Percentiles rank a stretch among this genome's conserved stretches.
phyloP scores from a whole-genome alignment of 2,329 filamentous ascomycete species.

The Thielaviopsis populi region DNA sequence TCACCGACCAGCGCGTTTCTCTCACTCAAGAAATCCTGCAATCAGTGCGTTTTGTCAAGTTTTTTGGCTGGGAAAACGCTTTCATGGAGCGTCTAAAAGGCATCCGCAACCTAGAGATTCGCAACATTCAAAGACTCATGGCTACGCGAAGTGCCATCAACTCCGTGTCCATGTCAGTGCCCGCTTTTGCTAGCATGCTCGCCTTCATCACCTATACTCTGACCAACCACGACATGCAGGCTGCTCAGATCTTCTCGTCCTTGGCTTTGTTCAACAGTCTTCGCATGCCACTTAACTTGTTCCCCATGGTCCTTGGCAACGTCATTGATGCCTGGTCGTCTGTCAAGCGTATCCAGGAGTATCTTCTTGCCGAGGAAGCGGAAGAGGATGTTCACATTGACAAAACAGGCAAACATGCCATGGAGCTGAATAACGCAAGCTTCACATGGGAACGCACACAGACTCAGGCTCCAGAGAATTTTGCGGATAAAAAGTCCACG shows the following conservation, averaged over 20 bases:
- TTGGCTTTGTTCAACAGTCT: constrained; percentile 86
- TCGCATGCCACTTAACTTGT: constrained; percentile 73
- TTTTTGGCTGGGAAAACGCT: constrained; percentile 84
- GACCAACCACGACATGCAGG: constrained; percentile 50
- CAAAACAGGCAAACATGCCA: constrained; percentile 47
- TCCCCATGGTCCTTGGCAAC: constrained; percentile 79
- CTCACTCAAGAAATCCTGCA: constrained; percentile 86
- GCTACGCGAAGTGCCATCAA: constrained; percentile 75
- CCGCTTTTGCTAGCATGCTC: constrained; percentile 89
- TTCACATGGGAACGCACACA: constrained; percentile 78
- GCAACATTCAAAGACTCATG: constrained; percentile 68
- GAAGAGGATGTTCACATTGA: constrained; percentile 49
- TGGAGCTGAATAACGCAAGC: constrained; percentile 55
- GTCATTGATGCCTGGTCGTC: constrained; percentile 82
- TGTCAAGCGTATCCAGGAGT: constrained; percentile 72
- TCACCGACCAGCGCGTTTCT: constrained; percentile 83
- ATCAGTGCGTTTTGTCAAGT: constrained; percentile 89
- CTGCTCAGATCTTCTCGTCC: constrained; percentile 79
- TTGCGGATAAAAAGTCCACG: constrained; percentile 24
- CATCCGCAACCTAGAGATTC: constrained; percentile 63
- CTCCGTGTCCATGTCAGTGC: constrained; percentile 69
- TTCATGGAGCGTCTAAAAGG: constrained; percentile 64
- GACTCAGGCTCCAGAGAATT: constrained; percentile 32
- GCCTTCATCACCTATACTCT: constrained; percentile 73
- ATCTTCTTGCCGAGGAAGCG: constrained; percentile 71